phyloP scores from a whole-genome alignment of 1,284 basidiomycete genomes.

The Papiliotrema flavescens region DNA sequence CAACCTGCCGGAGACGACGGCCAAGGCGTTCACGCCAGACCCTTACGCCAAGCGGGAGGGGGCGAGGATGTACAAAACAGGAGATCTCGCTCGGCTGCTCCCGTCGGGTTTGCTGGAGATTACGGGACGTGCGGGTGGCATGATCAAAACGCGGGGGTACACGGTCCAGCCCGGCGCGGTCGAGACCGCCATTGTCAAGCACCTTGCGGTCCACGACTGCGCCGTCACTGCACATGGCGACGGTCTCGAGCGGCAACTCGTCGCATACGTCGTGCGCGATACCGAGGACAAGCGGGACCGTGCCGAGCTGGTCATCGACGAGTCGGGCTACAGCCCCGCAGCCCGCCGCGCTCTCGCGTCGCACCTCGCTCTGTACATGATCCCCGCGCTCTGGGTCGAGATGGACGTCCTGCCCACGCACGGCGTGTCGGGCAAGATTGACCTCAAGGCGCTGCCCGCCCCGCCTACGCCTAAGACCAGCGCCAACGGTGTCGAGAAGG shows the following conservation, averaged over 20 bases:
- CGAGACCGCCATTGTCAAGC: constrained; percentile 36
- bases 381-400: constrained; percentile 38
- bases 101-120: constrained; percentile 34
- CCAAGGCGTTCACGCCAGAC: constrained; percentile 33
- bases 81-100: constrained; percentile 32
- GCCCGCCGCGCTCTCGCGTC: constrained; percentile 25
- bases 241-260: constrained; percentile 36
- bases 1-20: constrained; percentile 36
- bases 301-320: constrained; percentile 22
- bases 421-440: constrained; percentile 41
- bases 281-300: constrained; percentile 15
- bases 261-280: constrained; percentile 38
- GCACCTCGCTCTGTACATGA: constrained; percentile 40
- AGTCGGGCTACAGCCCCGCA: constrained; percentile 33
- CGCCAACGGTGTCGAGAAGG: constrained; percentile 14
- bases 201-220: constrained; percentile 33
- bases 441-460: constrained; percentile 33
- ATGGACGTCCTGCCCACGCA: constrained; percentile 36
- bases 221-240: constrained; percentile 37
- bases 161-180: constrained; percentile 35
- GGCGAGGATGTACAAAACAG: constrained; percentile 37
- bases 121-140: constrained; percentile 38
- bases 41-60: constrained; percentile 9
- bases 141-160: constrained; percentile 44
- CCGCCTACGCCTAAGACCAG: constrained; percentile 14